phyloP scores from a whole-genome alignment of 2,329 filamentous ascomycete species.

The Annulohypoxylon truncatum region DNA sequence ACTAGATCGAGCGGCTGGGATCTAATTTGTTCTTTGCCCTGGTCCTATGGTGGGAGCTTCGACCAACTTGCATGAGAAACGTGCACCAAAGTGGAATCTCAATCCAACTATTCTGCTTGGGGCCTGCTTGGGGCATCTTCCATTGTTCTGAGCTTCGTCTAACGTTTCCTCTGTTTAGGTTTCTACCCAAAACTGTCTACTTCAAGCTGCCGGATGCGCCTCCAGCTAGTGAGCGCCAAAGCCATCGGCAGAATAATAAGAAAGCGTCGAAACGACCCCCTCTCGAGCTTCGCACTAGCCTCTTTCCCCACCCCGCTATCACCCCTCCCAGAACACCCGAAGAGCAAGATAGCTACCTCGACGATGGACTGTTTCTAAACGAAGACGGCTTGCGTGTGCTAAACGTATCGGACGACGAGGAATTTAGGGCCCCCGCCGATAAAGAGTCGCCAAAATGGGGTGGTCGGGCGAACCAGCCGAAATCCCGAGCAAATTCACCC shows the following conservation, averaged over 20 bases:
- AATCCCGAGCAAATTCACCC: slow-evolving; percentile 77
- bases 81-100: slow-evolving; percentile 17
- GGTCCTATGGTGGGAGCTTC: slow-evolving; percentile 9
- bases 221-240: slow-evolving; percentile 52
- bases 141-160: slow-evolving; percentile 30
- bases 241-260: slow-evolving; percentile 46
- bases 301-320: slow-evolving; percentile 63
- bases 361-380: slow-evolving; percentile 65
- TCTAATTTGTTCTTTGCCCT: slow-evolving; percentile 1
- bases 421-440: slow-evolving; percentile 75
- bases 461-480: slow-evolving; percentile 78
- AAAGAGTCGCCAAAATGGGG: slow-evolving; percentile 84
- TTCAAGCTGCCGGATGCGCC: slow-evolving; percentile 76
- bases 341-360: slow-evolving; percentile 53
- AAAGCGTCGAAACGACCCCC: slow-evolving; percentile 46
- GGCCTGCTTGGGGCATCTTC: slow-evolving; percentile 18
- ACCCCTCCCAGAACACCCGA: slow-evolving; percentile 68
- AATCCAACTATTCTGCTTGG: slow-evolving; percentile 4
- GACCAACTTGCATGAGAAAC: slow-evolving; percentile 13
- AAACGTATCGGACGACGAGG: slow-evolving; percentile 61
- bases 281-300: slow-evolving; percentile 60
- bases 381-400: slow-evolving; percentile 67
- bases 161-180: slow-evolving; percentile 68
- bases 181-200: slow-evolving; percentile 91
- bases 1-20: background rate